A percentile compares a stretch with the other conserved stretches of the same genome.
Conservation (phyloP, 805 yeast species). For the Hanseniaspora singularis region DNA sequence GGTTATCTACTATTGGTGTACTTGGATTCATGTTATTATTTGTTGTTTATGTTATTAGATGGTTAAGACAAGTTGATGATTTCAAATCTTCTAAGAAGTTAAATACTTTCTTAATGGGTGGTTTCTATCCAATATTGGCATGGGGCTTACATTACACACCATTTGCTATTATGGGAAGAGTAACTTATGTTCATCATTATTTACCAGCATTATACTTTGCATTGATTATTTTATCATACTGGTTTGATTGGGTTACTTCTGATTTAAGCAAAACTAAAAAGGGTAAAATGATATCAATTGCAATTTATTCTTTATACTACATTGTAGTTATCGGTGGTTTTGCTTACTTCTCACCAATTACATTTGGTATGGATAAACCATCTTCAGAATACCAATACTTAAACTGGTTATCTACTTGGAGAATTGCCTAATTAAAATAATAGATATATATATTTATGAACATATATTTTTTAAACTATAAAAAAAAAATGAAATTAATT, state of each 20-base stretch:
- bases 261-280: slow-evolving; percentile 25
- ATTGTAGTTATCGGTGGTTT: slow-evolving; percentile 40
- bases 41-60: slow-evolving; percentile 46
- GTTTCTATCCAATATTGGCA: slow-evolving; percentile 65
- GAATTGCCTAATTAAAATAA: slow-evolving; percentile 24
- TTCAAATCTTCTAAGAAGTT: slow-evolving; percentile 39
- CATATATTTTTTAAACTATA: background rate
- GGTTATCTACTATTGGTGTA: slow-evolving; percentile 58
- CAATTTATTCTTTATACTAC: slow-evolving; percentile 34
- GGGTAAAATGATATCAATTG: slow-evolving; percentile 22
- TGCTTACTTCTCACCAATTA: slow-evolving; percentile 48
- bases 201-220: slow-evolving; percentile 76
- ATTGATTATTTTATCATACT: slow-evolving; percentile 42
- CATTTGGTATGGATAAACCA: slow-evolving; percentile 55
- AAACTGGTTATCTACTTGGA: slow-evolving; percentile 41
- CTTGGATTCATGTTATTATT: slow-evolving; percentile 40
- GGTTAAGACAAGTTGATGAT: slow-evolving; percentile 70
- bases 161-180: slow-evolving; percentile 72
- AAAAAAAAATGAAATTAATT: too few species aligned
- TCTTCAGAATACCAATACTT: slow-evolving; percentile 32
- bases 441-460: background rate
- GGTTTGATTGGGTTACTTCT: slow-evolving; percentile 36
- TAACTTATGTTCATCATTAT: slow-evolving; percentile 76
- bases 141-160: slow-evolving; percentile 73
- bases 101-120: slow-evolving; percentile 52